Base-by-base conservation (phyloP, 805 yeast species). In the Tetrapisispora phaffii region DNA sequence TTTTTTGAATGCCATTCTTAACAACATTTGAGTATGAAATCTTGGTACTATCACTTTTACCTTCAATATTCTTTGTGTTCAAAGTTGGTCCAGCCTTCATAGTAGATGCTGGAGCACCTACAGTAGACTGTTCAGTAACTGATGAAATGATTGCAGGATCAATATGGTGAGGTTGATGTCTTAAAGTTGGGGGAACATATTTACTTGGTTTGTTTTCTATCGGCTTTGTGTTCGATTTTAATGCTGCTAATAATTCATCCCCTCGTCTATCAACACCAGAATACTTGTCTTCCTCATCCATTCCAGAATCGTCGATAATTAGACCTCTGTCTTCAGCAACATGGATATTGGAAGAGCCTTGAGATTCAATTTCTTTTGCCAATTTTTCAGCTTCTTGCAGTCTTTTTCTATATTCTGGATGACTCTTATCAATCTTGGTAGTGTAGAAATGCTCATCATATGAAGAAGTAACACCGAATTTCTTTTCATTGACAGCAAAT, bases 251-350 rank as follows among this genome's bases (percentile, higher is more conserved):
- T 24, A 62, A 47, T 40, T 61, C 66, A 40, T 63, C 66, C 23
- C 65, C 66, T 49, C 66, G 58, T 57, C 93, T 76, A 47, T 75
- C 80, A 38, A 88, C 98, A 42, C 97, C 97, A 4, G 96, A 87
- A 60, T 89, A 93, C 65, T 85, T 85, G 63, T 89, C 96, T 64
- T 93, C 98, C 67, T 93, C 98, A 64, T 93, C 97, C 53, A 85
- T 53, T 16, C 95, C 95, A 48, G 84, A 76, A 58, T 85, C 96
- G 60, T 85, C 95, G 33, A 83, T 75, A 16, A 62, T 57, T 15
- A 79, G 50, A 22, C 95, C 95, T 62, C 98, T 79, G 64, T 90
- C 98, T 62, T 90, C 98, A 50, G 95, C 90, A 22, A 89, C 51
- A 61, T 93, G 97, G 24, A 76, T 67, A 58, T 85, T 88, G 21